Percentiles rank a stretch among this genome's conserved stretches.
These are phyloP conservation scores for Scheffersomyces lignicola DNA, from an alignment of 1,139 yeast species.

Conservation along the genomic window DNA sequence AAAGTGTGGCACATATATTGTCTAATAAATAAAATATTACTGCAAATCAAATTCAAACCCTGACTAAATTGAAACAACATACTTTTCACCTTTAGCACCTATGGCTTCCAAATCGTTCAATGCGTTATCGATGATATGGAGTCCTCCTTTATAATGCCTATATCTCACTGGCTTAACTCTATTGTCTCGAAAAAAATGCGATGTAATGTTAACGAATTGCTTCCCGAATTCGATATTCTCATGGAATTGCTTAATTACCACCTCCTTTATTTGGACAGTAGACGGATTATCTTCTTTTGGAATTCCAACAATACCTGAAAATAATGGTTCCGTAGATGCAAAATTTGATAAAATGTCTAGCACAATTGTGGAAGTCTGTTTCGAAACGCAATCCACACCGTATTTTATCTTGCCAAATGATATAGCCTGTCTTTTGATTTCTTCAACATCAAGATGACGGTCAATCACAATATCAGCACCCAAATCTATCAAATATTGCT, in stretches of 20 bases:
- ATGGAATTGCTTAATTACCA: constrained; percentile 43
- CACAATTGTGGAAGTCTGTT: constrained; percentile 34
- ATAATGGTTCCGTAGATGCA: constrained; percentile 11
- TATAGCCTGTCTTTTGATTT: constrained; percentile 17
- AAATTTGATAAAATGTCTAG: constrained; percentile 20
- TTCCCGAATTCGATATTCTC: constrained; percentile 41
- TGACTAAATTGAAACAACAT: constrained; percentile 23
- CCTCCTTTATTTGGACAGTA: constrained; percentile 25
- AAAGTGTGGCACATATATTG: constrained; percentile 1
- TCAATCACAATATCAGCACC: constrained; percentile 45
- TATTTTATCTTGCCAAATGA: constrained; percentile 19
- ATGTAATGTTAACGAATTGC: constrained; percentile 31
- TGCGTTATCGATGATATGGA: constrained; percentile 33
- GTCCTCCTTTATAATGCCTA: constrained; percentile 34
- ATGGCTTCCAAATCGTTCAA: constrained; percentile 34
- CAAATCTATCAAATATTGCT: constrained; percentile 25
- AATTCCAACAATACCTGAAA: constrained; percentile 41
- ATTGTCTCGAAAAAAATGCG: constrained; percentile 24
- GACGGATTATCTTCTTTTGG: constrained; percentile 26
- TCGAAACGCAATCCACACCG: constrained; percentile 48
- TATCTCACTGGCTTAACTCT: constrained; percentile 32
- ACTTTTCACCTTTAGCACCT: constrained; percentile 46
- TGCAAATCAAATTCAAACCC: constrained; percentile 9
- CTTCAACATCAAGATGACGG: constrained; percentile 25
- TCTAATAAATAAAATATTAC: constrained; percentile 4